Conservation (phyloP, 1,284 basidiomycete genomes). For the Wallemia ichthyophaga region DNA sequence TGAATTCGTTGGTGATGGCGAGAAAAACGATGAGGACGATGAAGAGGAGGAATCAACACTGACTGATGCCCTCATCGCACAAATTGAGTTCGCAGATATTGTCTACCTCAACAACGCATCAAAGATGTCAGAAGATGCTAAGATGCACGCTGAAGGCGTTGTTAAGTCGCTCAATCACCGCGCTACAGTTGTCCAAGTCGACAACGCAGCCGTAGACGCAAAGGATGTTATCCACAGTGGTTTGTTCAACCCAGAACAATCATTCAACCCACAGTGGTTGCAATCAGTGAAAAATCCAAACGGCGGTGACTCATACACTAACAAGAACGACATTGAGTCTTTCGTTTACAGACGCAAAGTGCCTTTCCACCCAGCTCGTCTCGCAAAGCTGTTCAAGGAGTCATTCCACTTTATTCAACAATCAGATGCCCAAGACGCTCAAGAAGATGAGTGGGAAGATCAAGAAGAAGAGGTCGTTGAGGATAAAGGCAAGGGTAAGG, state of each 20-base stretch:
- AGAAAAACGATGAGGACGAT: neutral
- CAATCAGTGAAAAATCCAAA: constrained; percentile 16
- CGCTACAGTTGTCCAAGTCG: constrained; percentile 15
- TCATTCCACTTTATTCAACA: constrained; percentile 17
- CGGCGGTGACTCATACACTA: neutral
- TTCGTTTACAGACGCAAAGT: constrained; percentile 16
- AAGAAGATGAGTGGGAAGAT: constrained; percentile 9
- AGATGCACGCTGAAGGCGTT: constrained; percentile 9
- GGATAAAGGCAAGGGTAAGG: constrained; percentile 1
- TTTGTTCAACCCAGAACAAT: constrained; percentile 17
- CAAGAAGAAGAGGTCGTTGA: constrained; percentile 3
- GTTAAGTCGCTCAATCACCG: constrained; percentile 18
- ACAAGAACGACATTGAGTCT: constrained; percentile 14
- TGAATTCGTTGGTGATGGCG: neutral
- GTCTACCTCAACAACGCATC: constrained; percentile 20
- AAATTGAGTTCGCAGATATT: constrained; percentile 19
- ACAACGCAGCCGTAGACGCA: constrained; percentile 15
- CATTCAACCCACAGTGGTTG: constrained; percentile 14
- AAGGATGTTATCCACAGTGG: constrained; percentile 16
- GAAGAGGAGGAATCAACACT: neutral
- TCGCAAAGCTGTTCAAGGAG: constrained; percentile 17
- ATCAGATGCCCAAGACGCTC: constrained; percentile 14
- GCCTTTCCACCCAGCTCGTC: constrained; percentile 19
- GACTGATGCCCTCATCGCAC: neutral
- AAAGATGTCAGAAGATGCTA: neutral